These are phyloP conservation scores for Fraxinus sp. DNA, from an alignment of 305 asterid species.

Conservation along the genomic window DNA sequence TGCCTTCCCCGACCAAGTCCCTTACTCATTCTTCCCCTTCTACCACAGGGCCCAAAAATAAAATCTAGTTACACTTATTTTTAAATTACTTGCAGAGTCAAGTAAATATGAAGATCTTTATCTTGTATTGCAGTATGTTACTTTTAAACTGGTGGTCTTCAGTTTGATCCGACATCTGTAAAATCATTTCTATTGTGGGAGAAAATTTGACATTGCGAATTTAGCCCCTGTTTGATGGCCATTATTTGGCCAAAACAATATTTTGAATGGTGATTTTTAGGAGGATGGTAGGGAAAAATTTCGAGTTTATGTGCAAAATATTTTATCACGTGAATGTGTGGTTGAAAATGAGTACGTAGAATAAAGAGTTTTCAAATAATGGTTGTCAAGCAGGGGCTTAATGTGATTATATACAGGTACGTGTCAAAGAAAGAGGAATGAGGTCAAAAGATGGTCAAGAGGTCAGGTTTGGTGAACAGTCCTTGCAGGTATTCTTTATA, in stretches of 20 bases:
- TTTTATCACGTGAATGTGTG: background rate
- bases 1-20: background rate
- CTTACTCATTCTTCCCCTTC: conserved; percentile 3
- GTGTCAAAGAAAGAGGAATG: conserved; percentile 70
- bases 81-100: background rate
- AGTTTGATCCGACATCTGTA: conserved; percentile 12
- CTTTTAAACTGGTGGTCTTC: conserved; percentile 14
- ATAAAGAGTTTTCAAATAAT: too few relatives aligned
- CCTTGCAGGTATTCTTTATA: conserved; percentile 50
- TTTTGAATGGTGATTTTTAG: too few relatives aligned
- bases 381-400: too few relatives aligned
- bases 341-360: background rate
- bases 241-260: too few relatives aligned
- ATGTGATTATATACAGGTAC: conserved; percentile 56
- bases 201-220: background rate
- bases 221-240: background rate
- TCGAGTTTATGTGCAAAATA: background rate
- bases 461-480: conserved; percentile 53
- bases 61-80: conserved; percentile 1
- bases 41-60: background rate
- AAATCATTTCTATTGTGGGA: conserved; percentile 2
- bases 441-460: conserved; percentile 55
- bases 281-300: too few relatives aligned
- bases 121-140: background rate
- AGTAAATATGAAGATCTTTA: background rate